phyloP scores from a whole-genome alignment of 1,139 yeast species.

The Sugiyamaella pinicola region DNA sequence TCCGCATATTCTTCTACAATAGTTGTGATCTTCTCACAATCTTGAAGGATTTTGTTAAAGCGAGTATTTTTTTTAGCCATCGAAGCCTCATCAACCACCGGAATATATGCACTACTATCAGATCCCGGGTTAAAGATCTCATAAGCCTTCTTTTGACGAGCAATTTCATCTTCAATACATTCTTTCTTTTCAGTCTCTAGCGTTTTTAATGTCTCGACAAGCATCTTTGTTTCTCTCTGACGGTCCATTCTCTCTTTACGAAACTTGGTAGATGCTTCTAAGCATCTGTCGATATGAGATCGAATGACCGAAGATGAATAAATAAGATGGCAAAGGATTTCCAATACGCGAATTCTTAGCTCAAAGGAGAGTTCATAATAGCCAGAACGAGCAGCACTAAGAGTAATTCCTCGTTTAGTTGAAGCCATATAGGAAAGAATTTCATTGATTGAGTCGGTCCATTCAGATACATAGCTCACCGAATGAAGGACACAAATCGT shows the following conservation, averaged over 20 bases:
- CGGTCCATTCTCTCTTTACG: conserved; percentile 72
- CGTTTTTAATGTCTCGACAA: conserved; percentile 53
- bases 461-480: conserved; percentile 61
- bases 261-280: conserved; percentile 63
- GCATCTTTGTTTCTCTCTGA: conserved; percentile 58
- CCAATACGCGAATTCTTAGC: conserved; percentile 55
- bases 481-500: conserved; percentile 65
- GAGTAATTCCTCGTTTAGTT: conserved; percentile 51
- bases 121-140: conserved; percentile 18
- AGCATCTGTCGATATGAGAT: conserved; percentile 63
- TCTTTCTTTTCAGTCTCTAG: conserved; percentile 39
- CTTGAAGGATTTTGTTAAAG: conserved; percentile 51
- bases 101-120: conserved; percentile 4
- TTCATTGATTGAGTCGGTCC: conserved; percentile 49
- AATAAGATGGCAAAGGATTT: conserved; percentile 59
- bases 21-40: conserved; percentile 18
- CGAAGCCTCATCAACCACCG: conserved; percentile 55
- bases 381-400: conserved; percentile 52
- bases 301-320: conserved; percentile 63
- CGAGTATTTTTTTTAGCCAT: conserved; percentile 51
- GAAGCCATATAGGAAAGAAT: conserved; percentile 63
- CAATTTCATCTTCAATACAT: conserved; percentile 45
- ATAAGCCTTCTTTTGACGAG: conserved; percentile 14
- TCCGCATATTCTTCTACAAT: conserved; percentile 29
- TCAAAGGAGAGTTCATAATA: conserved; percentile 56